A percentile compares a stretch with the other conserved stretches of the same genome.
Evolutionary conservation across 331 rosid genomes (phyloP).

Genomic region (Malus hybrid): DNA sequence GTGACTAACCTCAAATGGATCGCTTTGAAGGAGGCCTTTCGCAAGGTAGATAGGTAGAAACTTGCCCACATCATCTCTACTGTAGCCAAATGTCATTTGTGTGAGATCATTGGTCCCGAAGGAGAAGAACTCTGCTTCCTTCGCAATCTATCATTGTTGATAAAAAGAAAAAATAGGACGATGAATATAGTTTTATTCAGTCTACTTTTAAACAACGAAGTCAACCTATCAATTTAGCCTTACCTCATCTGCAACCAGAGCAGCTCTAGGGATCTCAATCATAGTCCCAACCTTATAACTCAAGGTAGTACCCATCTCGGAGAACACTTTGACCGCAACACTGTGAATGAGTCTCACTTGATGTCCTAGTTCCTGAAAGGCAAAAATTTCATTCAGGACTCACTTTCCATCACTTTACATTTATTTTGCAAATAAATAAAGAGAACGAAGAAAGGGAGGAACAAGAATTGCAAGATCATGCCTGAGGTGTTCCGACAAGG

Average conservation of each 20-base stretch:
- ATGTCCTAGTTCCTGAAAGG: constrained; percentile 64
- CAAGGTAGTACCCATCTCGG: constrained; percentile 73
- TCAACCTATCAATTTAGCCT: too few relatives aligned
- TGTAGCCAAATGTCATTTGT: constrained; percentile 14
- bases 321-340: constrained; percentile 71
- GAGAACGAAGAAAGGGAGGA: too few relatives aligned
- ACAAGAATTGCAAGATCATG: constrained; percentile 14
- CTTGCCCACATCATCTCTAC: constrained; percentile 94
- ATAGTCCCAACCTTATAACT: constrained; percentile 90
- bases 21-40: constrained; percentile 72
- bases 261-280: constrained; percentile 98
- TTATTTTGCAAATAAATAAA: too few relatives aligned
- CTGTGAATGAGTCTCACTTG: constrained; percentile 58
- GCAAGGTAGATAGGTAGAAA: constrained; percentile 74
- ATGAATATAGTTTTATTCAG: too few relatives aligned
- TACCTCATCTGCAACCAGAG: constrained; percentile 93
- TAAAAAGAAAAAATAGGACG: too few relatives aligned
- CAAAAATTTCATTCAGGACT: background rate
- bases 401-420: too few relatives aligned
- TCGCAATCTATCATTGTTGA: constrained; percentile 52
- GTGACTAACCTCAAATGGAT: constrained; percentile 73
- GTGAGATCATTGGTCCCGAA: constrained; percentile 98
- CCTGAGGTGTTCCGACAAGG: constrained; percentile 41
- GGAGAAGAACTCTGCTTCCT: constrained; percentile 95
- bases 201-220: too few relatives aligned